Base-by-base conservation (phyloP, 805 yeast species). In the Zygosaccharomyces lentus region DNA sequence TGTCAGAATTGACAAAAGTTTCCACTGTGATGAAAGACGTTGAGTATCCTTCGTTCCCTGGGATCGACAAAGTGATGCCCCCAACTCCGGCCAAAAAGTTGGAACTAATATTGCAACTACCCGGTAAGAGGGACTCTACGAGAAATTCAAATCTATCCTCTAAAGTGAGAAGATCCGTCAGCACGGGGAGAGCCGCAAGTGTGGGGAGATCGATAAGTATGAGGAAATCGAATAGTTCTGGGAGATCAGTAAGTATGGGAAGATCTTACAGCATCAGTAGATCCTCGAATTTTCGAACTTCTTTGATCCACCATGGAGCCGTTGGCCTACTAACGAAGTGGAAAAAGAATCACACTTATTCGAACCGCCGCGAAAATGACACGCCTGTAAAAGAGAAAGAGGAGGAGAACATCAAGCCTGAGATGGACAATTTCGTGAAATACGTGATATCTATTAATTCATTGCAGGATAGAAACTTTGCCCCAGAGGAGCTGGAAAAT, bases 71-170 rank as follows among this genome's bases (percentile, higher is more conserved):
- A 27, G 71, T 84, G 10, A 64, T 79, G 6, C 88, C 90, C 2
- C 78, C 82, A 2, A 82, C 89, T 0, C 90, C 87, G 0, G 80
- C 78, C 7, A 82, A 76, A 58, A 81, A 77, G 51, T 74, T 81
- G 74, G 82, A 77, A 29, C 51, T 72, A 34, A 61, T 65, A 4
- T 53, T 70, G 12, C 61, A 61, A 7, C 40, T 59, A 6, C 52
- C 65, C 2, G 62, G 58, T 7, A 51, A 30, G 54, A 59, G 19
- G 62, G 17, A 31, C 62, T 7, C 41, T 55, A 9, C 6, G 9
- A 30, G 10, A n/a, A 31, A 40, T 23, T 15, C 43, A 6, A 31
- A 10, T 17, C 24, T 13, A 13, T 31, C n/a, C 4, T 12, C 16
- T 13, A 16, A n/a, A 9, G 24, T 38, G 6, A 13, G 25, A 29